These are phyloP conservation scores for Clitopilus passeckerianus DNA, from an alignment of 768 basidiomycete genomes.

Conservation along the genomic window DNA sequence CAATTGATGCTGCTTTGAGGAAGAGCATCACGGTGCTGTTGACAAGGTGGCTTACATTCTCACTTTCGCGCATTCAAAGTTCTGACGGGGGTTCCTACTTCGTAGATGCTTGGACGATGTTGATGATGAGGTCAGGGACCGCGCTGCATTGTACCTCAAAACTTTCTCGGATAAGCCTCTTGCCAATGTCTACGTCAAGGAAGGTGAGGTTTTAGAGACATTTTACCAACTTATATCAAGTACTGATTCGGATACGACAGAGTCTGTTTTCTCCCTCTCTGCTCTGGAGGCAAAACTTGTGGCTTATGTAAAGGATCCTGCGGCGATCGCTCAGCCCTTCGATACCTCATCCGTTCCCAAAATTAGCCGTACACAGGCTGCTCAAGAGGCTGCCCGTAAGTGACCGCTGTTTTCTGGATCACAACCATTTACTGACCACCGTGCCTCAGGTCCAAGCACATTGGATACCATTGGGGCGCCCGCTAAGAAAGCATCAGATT, in stretches of 20 bases:
- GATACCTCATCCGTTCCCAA: conserved; percentile 86
- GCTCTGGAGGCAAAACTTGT: conserved; percentile 89
- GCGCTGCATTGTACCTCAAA: conserved; percentile 91
- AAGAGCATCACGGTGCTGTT: conserved; percentile 86
- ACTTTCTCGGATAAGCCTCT: conserved; percentile 75
- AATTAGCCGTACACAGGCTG: conserved; percentile 89
- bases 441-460: conserved; percentile 68
- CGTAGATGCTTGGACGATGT: conserved; percentile 93
- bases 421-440: conserved; percentile 4
- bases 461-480: conserved; percentile 82
- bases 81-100: conserved; percentile 2
- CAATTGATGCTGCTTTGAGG: conserved; percentile 70
- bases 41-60: conserved; percentile 51
- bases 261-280: conserved; percentile 90
- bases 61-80: not conserved
- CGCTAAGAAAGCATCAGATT: conserved; percentile 48
- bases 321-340: conserved; percentile 68
- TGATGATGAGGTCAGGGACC: conserved; percentile 97
- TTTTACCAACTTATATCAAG: not conserved
- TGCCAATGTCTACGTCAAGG: conserved; percentile 85
- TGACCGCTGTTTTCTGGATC: not conserved
- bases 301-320: conserved; percentile 85
- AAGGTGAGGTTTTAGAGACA: conserved; percentile 50
- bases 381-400: conserved; percentile 84
- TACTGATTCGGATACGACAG: conserved; percentile 35